Evolutionary conservation across 2,329 filamentous ascomycete genomes (phyloP), one percentile per base, ranked within the genome.

Genomic region (Aspergillus felis): DNA sequence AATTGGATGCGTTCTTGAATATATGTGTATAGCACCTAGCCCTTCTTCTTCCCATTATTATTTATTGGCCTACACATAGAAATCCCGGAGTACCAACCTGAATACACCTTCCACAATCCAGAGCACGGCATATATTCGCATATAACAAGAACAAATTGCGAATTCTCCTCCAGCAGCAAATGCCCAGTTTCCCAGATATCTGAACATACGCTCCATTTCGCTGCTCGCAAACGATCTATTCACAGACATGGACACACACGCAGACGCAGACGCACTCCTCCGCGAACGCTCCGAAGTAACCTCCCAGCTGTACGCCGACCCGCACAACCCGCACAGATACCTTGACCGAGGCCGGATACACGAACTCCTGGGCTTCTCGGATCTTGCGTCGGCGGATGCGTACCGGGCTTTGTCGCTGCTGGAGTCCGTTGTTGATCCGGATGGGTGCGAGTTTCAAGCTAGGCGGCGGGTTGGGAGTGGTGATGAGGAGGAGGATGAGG

Each of bases 381-480:
- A 99, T 72, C 84, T 99, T 42, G 92, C 92, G 4, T 87, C 88
- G 10, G 91, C 91, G 35, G 92, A 97, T 78, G 91, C 91, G 4
- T 97, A 97, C 72, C 88, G 89, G 55, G 92, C 92, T 1, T 81
- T 97, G n/a, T 83, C 96, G 3, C 79, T 99, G 50, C 84, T 89
- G 17, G 93, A 97, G 69, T 91, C 94, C 63, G 83, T 91, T 38
- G 75, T 82, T 61, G 87, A 94, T 55, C 74, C 74, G 56, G 89
- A 93, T 60, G 84, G 85, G 42, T 92, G 90, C 64, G 91, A 97
- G 73, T 95, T 92, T 67, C 88, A 94, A 69, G 86, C 91, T 73
- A 88, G 50, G 68, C 78, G 58, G 65, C 72, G 55, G 76, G 77
- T 65, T 61, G 64, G 57, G 3, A 74, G 1, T 2, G 50, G 57